phyloP scores from a whole-genome alignment of 192 early-diverging fungal genomes.

The Mortierella hygrophila region DNA sequence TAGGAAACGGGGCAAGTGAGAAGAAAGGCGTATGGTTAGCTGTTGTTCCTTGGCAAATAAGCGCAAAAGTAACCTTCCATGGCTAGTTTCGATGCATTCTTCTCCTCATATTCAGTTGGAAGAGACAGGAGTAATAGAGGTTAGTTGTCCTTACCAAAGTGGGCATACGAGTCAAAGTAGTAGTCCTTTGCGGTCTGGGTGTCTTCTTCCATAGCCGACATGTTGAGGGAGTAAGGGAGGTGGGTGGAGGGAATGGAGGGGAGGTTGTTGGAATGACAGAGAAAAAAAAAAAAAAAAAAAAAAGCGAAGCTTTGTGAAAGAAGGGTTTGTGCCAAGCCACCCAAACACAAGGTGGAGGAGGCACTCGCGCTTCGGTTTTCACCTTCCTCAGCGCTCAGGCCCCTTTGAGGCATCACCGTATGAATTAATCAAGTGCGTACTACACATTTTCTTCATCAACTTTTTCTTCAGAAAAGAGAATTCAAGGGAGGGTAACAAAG shows the following conservation, averaged over 20 bases:
- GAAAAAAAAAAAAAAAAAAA: conserved; percentile 42
- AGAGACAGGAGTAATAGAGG: background rate
- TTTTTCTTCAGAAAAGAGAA: too few species aligned
- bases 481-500: too few species aligned
- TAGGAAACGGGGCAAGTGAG: background rate
- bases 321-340: background rate
- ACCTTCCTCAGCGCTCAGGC: too few species aligned
- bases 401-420: background rate
- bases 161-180: conserved; percentile 99
- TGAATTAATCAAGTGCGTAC: too few species aligned
- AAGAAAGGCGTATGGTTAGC: background rate
- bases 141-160: conserved; percentile 80
- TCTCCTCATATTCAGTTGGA: background rate
- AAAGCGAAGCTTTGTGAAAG: background rate
- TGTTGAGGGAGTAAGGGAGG: conserved; percentile 15
- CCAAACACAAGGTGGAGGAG: background rate
- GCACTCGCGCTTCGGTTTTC: background rate
- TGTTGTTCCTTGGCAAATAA: background rate
- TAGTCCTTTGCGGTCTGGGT: conserved; percentile 75
- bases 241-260: background rate
- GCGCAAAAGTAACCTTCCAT: background rate
- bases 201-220: conserved; percentile 57
- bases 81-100: background rate
- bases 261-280: background rate
- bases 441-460: too few species aligned